Evolutionary conservation across 805 yeast species (phyloP), one percentile per base, ranked within the genome.

Genomic region (Lachancea nothofagi): DNA sequence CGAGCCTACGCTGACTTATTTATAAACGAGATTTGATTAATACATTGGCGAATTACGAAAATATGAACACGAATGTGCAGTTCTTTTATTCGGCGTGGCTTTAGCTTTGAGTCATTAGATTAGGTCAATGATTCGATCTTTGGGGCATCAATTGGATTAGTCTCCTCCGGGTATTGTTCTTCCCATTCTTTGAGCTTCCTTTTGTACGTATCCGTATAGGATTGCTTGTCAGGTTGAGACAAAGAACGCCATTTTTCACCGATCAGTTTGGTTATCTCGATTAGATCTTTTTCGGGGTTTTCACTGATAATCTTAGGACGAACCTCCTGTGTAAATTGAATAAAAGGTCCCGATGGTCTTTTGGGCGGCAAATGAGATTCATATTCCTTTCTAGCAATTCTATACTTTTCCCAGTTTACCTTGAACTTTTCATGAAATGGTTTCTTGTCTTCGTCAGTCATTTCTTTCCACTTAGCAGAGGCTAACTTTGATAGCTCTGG

Each of bases 381-480:
- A 36, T 60, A 62, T 40, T 57, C 61, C 29, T 57, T 63, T 51
- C 64, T 61, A 20, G 58, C 48, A 3, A 53, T 45, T 46, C 62
- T 54, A 37, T 61, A 62, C 33, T 54, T 53, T 28, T 59, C 63
- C 66, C 66, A 61, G 29, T 60, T 58, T 7, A 53, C 48, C 45
- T 60, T 51, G 35, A 58, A 59, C 41, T 55, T 80, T 55, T 73
- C 78, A 66, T 82, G 88, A 66, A 79, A 87, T 42, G 94, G 90
- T 53, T 69, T 71, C 73, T 88, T 89, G 48, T 82, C 87, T 28
- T 76, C 80, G 41, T 76, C 83, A 43, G 71, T 66, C 56, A 90
- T 70, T 40, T 80, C 80, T 72, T 80, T 86, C 98, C 98, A 90
- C 66, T 75, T 78, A 60, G 84, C 88, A 58, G 96, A 96, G 53